Evolutionary conservation across 108 stramenopile genomes (phyloP), one percentile per base, ranked within the genome.

Genomic region (Skeletonema potamos): DNA sequence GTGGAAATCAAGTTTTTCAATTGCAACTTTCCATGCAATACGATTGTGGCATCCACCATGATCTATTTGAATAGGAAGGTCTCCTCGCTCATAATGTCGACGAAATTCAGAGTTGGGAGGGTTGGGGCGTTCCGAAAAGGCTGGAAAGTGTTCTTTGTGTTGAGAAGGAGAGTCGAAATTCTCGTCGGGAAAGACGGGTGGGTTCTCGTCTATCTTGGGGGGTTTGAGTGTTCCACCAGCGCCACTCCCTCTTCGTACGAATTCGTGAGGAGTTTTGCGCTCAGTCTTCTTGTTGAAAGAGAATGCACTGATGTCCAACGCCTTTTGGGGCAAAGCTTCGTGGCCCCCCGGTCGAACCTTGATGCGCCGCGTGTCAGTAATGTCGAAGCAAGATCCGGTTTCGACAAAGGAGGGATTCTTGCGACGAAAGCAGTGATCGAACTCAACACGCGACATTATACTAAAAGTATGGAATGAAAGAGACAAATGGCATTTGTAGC

Each of bases 91-190:
- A 68, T 93, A 93, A 58, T 89, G 89, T 22, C 94, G 81, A 27
- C 92, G 87, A 56, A 93, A 87, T 72, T 92, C 90, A 9, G 94
- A 91, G 73, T 94, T 95, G 26, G 94, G 94, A 2, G 94, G 94
- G 64, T 95, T 95, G 28, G 91, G 85, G n/a, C 93, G 84, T 58
- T 78, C 83, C 43, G 83, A 60, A 55, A 87, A 90, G 18, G 92
- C 92, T 37, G 81, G 77, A 74, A 83, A 88, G 62, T 84, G 57
- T 75, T 86, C n/a, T 32, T 48, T 27, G 39, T 29, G 26, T 68
- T 56, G 29, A 12, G 57, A n/a, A 24, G 56, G 15, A 54, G 62
- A 15, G 32, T 62, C 22, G 1, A 79, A 70, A 54, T 79, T 82
- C 58, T 73, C 74, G 56, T 70, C 72, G 1, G 82, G 82, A 56